Evolutionary conservation across 2,329 filamentous ascomycete species (phyloP).

Genomic region (Zelopaecilomyces penicillatus): DNA sequence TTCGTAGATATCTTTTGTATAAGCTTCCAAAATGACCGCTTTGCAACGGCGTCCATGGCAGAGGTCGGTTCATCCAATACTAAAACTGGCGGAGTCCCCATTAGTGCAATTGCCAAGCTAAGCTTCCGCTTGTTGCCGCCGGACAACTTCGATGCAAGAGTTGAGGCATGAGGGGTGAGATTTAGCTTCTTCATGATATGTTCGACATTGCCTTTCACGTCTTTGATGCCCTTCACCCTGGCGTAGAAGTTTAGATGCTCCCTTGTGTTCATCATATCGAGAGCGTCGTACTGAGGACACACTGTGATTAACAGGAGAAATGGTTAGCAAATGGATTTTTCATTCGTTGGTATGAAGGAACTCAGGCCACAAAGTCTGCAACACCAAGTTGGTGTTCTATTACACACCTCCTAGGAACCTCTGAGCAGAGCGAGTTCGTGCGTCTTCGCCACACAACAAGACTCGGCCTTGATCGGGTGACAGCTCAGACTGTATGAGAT

Average conservation of each 20-base stretch:
- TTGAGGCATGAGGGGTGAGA: conserved; percentile 55
- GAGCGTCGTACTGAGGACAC: conserved; percentile 74
- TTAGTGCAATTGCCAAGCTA: conserved; percentile 73
- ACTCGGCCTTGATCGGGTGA: conserved; percentile 57
- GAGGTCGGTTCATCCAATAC: conserved; percentile 77
- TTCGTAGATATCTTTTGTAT: conserved; percentile 62
- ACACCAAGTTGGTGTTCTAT: conserved; percentile 40
- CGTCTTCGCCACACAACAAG: conserved; percentile 65
- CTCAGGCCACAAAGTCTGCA: no score
- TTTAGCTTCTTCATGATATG: conserved; percentile 67
- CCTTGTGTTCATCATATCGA: conserved; percentile 74
- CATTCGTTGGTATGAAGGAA: no score
- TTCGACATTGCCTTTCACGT: conserved; percentile 63
- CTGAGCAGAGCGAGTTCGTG: conserved; percentile 47
- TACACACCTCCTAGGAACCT: conserved; percentile 55
- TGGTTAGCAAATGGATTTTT: neutral
- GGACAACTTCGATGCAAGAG: conserved; percentile 67
- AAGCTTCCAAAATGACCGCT: conserved; percentile 81
- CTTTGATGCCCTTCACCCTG: conserved; percentile 62
- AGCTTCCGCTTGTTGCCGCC: conserved; percentile 85
- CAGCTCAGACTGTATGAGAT: conserved; percentile 71
- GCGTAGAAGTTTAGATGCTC: conserved; percentile 81
- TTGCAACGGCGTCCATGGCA: conserved; percentile 78
- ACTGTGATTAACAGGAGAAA: conserved; percentile 37
- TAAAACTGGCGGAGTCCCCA: conserved; percentile 75